A percentile compares a stretch with the other conserved stretches of the same genome.
phyloP scores from a whole-genome alignment of 805 yeast genomes.

The Myxozyma neglecta region DNA sequence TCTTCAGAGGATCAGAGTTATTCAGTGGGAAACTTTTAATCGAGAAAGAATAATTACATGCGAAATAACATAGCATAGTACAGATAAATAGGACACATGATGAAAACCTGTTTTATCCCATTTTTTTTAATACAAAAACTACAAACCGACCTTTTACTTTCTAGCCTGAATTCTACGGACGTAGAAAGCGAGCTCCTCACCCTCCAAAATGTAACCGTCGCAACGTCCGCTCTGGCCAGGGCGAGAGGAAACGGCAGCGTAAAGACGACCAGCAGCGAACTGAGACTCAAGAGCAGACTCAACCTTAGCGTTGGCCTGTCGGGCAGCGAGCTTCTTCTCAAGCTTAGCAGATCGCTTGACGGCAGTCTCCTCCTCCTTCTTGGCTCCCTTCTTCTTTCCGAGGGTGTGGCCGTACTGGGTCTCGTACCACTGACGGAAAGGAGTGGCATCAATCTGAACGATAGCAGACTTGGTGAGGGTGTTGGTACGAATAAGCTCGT shows the following conservation, averaged over 20 bases:
- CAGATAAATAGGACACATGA: slow-evolving; percentile 14
- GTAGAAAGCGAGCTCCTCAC: slow-evolving; percentile 99
- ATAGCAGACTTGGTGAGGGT: slow-evolving; percentile 98
- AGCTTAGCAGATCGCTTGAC: slow-evolving; percentile 72
- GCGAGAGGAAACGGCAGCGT: slow-evolving; percentile 98
- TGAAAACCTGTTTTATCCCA: slow-evolving; percentile 10
- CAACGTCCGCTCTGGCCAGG: slow-evolving; percentile 99
- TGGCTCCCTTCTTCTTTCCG: slow-evolving; percentile 70
- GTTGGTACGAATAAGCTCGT: slow-evolving; percentile 99
- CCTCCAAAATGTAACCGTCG: slow-evolving; percentile 99
- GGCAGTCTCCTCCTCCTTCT: slow-evolving; percentile 44
- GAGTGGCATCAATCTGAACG: slow-evolving; percentile 99
- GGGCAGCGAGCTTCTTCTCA: slow-evolving; percentile 62
- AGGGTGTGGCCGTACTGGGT: slow-evolving; percentile 92
- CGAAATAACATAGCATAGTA: slow-evolving; percentile 19
- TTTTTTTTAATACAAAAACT: not conserved
- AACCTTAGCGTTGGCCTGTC: slow-evolving; percentile 80
- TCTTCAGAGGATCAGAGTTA: not conserved
- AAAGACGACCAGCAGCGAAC: slow-evolving; percentile 98
- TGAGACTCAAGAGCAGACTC: slow-evolving; percentile 91
- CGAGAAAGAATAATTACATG: slow-evolving; percentile 28
- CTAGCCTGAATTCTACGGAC: slow-evolving; percentile 98
- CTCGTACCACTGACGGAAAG: slow-evolving; percentile 99
- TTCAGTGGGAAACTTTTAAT: slow-evolving; percentile 18
- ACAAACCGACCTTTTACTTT: slow-evolving; percentile 60